Percentiles rank a stretch among this genome's conserved stretches.
These are phyloP conservation scores for Remersonia thermophila DNA, from an alignment of 2,329 filamentous ascomycete species.

Conservation along the genomic window DNA sequence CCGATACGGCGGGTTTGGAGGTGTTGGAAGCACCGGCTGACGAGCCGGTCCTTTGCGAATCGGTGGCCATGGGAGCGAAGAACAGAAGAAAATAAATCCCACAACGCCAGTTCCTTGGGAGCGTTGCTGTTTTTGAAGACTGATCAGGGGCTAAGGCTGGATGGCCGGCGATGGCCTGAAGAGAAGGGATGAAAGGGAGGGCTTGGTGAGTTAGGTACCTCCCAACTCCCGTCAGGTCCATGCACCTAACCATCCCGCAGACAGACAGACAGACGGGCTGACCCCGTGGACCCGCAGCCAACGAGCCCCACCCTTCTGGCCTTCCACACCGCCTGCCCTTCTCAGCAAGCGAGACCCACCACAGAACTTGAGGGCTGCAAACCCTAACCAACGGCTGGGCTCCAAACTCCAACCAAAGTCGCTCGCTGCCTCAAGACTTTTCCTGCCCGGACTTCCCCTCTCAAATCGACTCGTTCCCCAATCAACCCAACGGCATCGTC, in stretches of 20 bases:
- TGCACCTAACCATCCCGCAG: too few species aligned
- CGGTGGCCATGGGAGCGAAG: constrained; percentile 4
- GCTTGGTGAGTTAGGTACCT: too few species aligned
- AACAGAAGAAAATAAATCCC: neutral
- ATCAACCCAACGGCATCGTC: constrained; percentile 11
- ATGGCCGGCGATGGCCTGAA: too few species aligned
- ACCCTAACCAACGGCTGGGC: constrained; percentile 12
- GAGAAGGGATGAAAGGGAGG: too few species aligned
- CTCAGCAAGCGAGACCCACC: constrained; percentile 1
- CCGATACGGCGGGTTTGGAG: constrained; percentile 7
- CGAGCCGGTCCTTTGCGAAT: constrained; percentile 2
- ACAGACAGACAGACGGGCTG: too few species aligned
- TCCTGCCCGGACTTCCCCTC: constrained; percentile 6
- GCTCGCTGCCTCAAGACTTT: constrained; percentile 9
- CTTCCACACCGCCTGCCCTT: constrained; percentile 9
- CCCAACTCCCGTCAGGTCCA: too few species aligned
- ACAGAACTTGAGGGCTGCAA: constrained; percentile 14
- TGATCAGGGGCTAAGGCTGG: too few species aligned
- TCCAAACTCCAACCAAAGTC: neutral
- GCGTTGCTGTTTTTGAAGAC: too few species aligned
- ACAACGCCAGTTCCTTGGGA: neutral
- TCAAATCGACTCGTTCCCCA: constrained; percentile 2
- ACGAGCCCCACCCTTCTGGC: neutral
- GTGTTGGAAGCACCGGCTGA: neutral
- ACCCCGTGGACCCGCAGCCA: too few species aligned